Percentiles rank a stretch among this genome's conserved stretches.
These are phyloP conservation scores for Rhizopus sp. DNA, from an alignment of 371 early-diverging fungal species.

Conservation along the genomic window DNA sequence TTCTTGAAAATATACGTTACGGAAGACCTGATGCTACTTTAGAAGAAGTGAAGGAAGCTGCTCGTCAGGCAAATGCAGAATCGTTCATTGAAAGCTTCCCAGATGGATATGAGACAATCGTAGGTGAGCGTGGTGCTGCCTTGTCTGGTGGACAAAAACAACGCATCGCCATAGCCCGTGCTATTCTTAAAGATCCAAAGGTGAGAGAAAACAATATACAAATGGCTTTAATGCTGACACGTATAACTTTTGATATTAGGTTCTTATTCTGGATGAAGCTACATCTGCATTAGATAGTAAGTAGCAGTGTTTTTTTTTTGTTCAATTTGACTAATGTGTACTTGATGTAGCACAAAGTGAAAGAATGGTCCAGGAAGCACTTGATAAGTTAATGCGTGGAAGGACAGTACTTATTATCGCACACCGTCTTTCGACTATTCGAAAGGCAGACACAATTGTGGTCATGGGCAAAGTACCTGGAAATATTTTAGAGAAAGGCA, in stretches of 20 bases:
- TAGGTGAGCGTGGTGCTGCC: conserved; percentile 54
- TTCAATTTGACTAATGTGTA: neutral
- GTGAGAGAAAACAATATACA: conserved; percentile 16
- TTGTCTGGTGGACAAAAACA: conserved; percentile 94
- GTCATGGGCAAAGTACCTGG: conserved; percentile 67
- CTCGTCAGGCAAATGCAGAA: conserved; percentile 71
- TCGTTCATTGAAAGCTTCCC: conserved; percentile 70
- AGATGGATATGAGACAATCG: conserved; percentile 71
- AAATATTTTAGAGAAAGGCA: conserved; percentile 65
- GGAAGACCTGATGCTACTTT: conserved; percentile 58
- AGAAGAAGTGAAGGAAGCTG: conserved; percentile 66
- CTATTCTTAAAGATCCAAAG: conserved; percentile 69
- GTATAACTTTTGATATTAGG: conserved; percentile 19
- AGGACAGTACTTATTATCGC: conserved; percentile 81
- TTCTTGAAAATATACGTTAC: conserved; percentile 76
- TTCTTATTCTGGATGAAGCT: conserved; percentile 81
- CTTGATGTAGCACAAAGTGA: conserved; percentile 62
- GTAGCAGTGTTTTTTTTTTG: neutral
- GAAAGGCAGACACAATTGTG: conserved; percentile 69
- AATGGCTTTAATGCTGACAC: neutral
- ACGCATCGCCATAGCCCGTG: conserved; percentile 75
- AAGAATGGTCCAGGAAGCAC: conserved; percentile 66
- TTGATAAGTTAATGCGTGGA: conserved; percentile 66
- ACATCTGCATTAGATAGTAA: conserved; percentile 66
- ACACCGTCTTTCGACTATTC: conserved; percentile 74